Evolutionary conservation across 257 asterid genomes (phyloP).

Genomic region (Solanum ossicruentum): DNA sequence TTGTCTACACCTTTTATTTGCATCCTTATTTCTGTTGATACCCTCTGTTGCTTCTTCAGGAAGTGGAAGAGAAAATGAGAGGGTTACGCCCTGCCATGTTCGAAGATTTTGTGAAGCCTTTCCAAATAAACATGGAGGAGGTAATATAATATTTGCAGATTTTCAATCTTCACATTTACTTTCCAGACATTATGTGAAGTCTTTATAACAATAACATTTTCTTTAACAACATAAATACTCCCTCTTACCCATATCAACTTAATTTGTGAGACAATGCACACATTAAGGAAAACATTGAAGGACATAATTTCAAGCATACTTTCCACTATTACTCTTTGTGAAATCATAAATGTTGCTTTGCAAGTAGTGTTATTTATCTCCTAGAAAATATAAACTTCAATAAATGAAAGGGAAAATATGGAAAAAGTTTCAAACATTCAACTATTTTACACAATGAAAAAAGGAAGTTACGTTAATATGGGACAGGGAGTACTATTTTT

Average conservation of each 20-base stretch:
- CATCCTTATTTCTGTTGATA: neutral
- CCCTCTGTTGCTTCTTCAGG: slow-evolving; percentile 34
- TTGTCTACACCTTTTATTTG: neutral
- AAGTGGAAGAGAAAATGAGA: slow-evolving; percentile 70
- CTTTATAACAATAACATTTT: neutral
- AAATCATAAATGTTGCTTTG: too few species aligned
- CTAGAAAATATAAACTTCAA: too few species aligned
- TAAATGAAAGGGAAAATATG: too few species aligned
- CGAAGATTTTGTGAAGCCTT: slow-evolving; percentile 84
- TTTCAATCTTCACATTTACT: neutral
- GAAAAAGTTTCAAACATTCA: too few species aligned
- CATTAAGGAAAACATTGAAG: too few species aligned
- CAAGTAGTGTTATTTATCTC: too few species aligned
- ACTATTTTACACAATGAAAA: too few species aligned
- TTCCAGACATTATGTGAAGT: neutral
- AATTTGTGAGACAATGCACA: too few species aligned
- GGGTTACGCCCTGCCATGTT: slow-evolving; percentile 67
- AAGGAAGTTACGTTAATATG: too few species aligned
- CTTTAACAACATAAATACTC: neutral
- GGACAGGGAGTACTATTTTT: neutral
- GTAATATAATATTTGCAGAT: slow-evolving; percentile 14
- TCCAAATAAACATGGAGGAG: slow-evolving; percentile 66
- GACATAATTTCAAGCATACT: too few species aligned
- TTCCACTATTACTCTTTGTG: too few species aligned
- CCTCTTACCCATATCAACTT: too few species aligned